Base-by-base conservation (phyloP, 371 early-diverging fungal genomes). In the Dichotomocladium elegans region DNA sequence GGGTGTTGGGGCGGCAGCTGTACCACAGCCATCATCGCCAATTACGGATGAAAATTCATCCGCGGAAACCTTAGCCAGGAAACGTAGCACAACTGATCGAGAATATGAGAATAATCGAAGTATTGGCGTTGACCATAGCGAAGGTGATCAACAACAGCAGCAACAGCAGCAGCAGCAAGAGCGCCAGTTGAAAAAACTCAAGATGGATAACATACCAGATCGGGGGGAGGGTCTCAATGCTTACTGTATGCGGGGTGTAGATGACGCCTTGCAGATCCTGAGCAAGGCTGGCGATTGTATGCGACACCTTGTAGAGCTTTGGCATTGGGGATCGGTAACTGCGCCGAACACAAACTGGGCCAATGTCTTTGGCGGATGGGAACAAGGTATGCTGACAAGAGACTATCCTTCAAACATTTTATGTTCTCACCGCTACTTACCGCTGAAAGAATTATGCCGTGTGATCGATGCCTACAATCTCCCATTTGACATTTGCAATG, bases 401-500 rank as follows among this genome's bases (percentile, higher is more conserved):
- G 41, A 55, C 19, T 17, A 8, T 10, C 29, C 1, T n/a, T 21
- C 21, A 41, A 41, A 4, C 11, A 17, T 2, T 11, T 31, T 42
- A 12, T 49, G 19, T 53, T 22, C 17, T 6, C 55, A 46, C 21
- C 22, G 26, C 10, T 52, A 41, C 17, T 26, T 14, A 14, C 31
- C 28, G 31, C 11, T 37, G 29, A 17, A 48, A 63, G 73, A 68
- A 19, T 51, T 72, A 19, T 50, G 55, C 26, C 52, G 59, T 3
- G 53, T 69, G 8, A 66, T 75, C 42, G 75, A 72, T 43, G 56
- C 54, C 3, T 75, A 66, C 49, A 64, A 62, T 8, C 30, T 75
- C 27, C 75, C 75, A 0, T 75, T 75, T 56, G 72, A 75, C 50
- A 61, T 72, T 44, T 61, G 66, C 30, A 75, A 75, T 46, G 67